Percentiles rank a stretch among this genome's conserved stretches.
These are phyloP conservation scores for Chrysanthemum seticuspe DNA, from an alignment of 129 eudicot species.

Conservation along the genomic window DNA sequence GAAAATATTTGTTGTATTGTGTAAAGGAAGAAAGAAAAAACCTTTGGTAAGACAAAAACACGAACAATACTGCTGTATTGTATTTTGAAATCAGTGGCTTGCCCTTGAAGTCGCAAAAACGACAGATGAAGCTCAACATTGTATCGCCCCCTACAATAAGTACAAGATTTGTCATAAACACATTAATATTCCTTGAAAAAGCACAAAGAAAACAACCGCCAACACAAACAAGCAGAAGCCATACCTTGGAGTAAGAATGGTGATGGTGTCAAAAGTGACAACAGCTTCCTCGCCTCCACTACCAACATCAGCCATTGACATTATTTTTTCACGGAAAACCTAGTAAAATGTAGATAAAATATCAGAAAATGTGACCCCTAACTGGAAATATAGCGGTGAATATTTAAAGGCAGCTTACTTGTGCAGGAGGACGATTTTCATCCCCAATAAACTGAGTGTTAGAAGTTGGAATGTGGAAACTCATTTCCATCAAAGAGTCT, in stretches of 20 bases:
- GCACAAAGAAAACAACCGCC: neutral
- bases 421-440: conserved; percentile 88
- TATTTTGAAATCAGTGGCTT: conserved; percentile 94
- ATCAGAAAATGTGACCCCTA: neutral
- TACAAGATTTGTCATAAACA: neutral
- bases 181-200: conserved; percentile 6
- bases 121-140: conserved; percentile 91
- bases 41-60: conserved; percentile 90
- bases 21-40: conserved; percentile 11
- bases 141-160: conserved; percentile 73
- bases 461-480: conserved; percentile 87
- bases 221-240: conserved; percentile 2
- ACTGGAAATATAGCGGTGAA: conserved; percentile 9
- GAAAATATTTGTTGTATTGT: too few species aligned
- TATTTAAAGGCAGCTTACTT: conserved; percentile 42
- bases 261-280: conserved; percentile 89
- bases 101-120: conserved; percentile 93
- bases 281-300: conserved; percentile 95
- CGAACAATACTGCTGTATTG: conserved; percentile 98
- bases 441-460: conserved; percentile 97
- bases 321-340: conserved; percentile 82
- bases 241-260: conserved; percentile 96
- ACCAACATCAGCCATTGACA: conserved; percentile 89
- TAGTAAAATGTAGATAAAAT: conserved; percentile 21
- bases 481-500: conserved; percentile 98